Evolutionary conservation across 2,329 filamentous ascomycete genomes (phyloP).

Genomic region (Fusarium illudens): DNA sequence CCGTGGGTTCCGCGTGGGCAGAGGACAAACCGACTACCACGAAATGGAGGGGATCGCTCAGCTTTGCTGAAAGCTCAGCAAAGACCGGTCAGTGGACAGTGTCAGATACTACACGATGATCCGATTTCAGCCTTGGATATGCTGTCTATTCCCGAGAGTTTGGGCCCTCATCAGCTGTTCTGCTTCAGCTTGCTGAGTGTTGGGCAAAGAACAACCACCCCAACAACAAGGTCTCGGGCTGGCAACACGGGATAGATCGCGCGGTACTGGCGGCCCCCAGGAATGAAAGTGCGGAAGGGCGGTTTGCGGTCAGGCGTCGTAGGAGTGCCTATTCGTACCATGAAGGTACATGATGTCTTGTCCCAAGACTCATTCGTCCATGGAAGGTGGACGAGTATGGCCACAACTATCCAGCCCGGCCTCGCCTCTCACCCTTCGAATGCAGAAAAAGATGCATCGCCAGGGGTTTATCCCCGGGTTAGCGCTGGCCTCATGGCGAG

Average conservation of each 20-base stretch:
- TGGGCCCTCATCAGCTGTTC: not conserved
- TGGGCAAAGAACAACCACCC: not conserved
- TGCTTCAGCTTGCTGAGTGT: not conserved
- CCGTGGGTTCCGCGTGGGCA: not conserved
- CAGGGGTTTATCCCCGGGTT: not conserved
- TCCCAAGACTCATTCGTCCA: not conserved
- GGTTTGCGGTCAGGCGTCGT: not conserved
- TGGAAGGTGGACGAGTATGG: not conserved
- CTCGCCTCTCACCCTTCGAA: slow-evolving; percentile 13
- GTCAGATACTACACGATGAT: not conserved
- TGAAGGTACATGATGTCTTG: not conserved
- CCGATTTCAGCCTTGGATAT: not conserved
- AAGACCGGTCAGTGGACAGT: not conserved
- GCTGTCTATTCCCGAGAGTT: not conserved
- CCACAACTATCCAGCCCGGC: not conserved
- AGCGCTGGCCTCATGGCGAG: slow-evolving; percentile 19
- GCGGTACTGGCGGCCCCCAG: not conserved
- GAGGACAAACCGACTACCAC: not conserved
- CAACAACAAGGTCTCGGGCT: not conserved
- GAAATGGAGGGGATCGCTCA: not conserved
- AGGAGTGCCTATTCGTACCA: not conserved
- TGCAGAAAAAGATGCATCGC: slow-evolving; percentile 15
- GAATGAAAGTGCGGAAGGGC: not conserved
- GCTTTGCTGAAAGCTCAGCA: not conserved
- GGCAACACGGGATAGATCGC: not conserved